Base-by-base conservation (phyloP, 768 basidiomycete genomes). In the Lactarius vividus region DNA sequence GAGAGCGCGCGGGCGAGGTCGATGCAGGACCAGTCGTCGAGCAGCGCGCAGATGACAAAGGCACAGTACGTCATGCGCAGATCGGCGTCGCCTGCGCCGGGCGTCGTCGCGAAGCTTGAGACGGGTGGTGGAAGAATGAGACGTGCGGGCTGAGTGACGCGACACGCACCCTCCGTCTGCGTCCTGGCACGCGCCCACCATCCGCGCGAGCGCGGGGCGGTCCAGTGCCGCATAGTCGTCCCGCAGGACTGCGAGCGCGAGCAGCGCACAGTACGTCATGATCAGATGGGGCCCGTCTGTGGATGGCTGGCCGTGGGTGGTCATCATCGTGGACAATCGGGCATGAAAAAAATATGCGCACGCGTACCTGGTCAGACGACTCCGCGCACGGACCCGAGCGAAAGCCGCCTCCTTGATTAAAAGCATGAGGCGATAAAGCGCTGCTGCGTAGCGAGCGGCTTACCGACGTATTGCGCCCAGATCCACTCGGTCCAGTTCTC, bases 261-360 rank as follows among this genome's bases (percentile, higher is more conserved):
- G 77, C 13, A 99, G 74, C 0, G 95, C 93, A 1, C 94, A 93
- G 72, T 98, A 99, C 9, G 96, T 95, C 84, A 94, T 92, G 62
- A 97, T 93, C 18, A 98, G 79, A 75, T 98, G 90, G 0, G 92
- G 91, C 20, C 84, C 82, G 69, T 90, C 80, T 11, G 79, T 75
- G 70, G 83, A 80, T 29, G 75, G 20, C 33, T 33, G 33, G 33
- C 33, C 33, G 33, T 9, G 3, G 42, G 40, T 16, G n/a, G n/a
- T 40, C 39, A 40, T 40, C 13, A 11, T 4, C 16, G 2, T 3
- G 18, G 16, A 6, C 6, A n/a, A n/a, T n/a, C n/a, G 33, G 8
- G 33, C 33, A 33, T 9, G 2, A 33, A 33, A 9, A 33, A 33
- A 33, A 8, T n/a, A 26, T 6, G 7, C 11, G n/a, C 23, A 6